phyloP scores from a whole-genome alignment of 768 basidiomycete species.

The Leccinum truebloodii region DNA sequence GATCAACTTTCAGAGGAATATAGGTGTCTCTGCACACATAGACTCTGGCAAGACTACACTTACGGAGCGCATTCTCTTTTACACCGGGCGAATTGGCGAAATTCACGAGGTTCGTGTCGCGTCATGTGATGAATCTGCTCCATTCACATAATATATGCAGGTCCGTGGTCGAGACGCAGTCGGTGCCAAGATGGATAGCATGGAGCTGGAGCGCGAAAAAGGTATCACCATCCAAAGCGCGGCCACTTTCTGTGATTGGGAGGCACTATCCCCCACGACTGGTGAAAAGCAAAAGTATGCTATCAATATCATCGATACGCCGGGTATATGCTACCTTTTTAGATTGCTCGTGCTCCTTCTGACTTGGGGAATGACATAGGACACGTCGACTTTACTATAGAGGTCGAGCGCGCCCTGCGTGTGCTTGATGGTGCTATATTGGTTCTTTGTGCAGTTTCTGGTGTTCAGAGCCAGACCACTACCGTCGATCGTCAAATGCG shows the following conservation, averaged over 20 bases:
- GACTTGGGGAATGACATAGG: constrained; percentile 46
- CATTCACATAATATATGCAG: constrained; percentile 36
- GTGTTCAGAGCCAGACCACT: constrained; percentile 97
- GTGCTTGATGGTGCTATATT: constrained; percentile 96
- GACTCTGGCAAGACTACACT: constrained; percentile 98
- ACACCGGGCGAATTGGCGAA: constrained; percentile 92
- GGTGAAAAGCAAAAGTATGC: constrained; percentile 79
- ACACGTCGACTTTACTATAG: constrained; percentile 99
- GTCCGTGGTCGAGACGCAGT: constrained; percentile 93
- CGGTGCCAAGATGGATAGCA: constrained; percentile 99
- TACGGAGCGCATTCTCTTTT: constrained; percentile 94
- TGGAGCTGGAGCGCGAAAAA: constrained; percentile 98
- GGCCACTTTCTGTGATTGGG: constrained; percentile 98
- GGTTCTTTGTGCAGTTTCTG: constrained; percentile 95
- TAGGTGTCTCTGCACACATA: constrained; percentile 94
- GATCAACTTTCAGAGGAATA: constrained; percentile 83
- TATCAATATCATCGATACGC: constrained; percentile 98
- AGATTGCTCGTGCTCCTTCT: not conserved
- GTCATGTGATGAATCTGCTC: not conserved
- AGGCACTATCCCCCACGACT: constrained; percentile 60
- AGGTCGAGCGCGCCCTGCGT: constrained; percentile 94
- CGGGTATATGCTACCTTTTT: constrained; percentile 49
- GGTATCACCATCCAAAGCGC: constrained; percentile 99
- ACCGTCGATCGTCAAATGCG: constrained; percentile 99
- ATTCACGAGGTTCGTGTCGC: constrained; percentile 85